Evolutionary conservation across 1,284 basidiomycete genomes (phyloP), one percentile per base, ranked within the genome.

Genomic region (Leccinum pseudoinsigne): DNA sequence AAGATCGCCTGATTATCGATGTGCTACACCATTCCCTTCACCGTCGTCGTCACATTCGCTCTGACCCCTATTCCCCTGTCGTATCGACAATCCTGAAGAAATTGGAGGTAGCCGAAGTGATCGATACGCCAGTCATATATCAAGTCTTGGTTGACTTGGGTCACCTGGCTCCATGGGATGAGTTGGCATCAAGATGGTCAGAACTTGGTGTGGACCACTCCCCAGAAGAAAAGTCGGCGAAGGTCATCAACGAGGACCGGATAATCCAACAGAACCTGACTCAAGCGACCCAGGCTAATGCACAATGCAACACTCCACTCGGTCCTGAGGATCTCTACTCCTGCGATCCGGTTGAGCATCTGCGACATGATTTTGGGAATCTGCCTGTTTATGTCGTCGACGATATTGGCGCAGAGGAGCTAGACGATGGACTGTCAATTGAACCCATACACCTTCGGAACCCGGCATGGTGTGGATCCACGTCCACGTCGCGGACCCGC

Each of bases 341-440:
- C 3, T 69, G 71, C 1, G 91, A 93, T 69, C 81, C 84, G 0
- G 77, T 87, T 36, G 88, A 88, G 34, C 76, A 82, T 23, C 74
- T 94, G 2, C 89, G 95, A 5, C 87, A 93, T 70, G 97, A 98
- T 76, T 98, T 95, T 74, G 92, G 92, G 11, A 70, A 87, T 64
- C 76, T 92, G 61, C 87, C 87, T 0, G 94, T 95, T 1, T 98
- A 90, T 75, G 92, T 98, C 18, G 90, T 99, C 61, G 97, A 99
- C 73, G 93, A 95, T 68, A 72, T 81, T 0, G 74, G 71, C 5
- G 96, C 97, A 0, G 79, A 90, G 68, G 97, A 99, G 75, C 84
- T 99, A 31, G 97, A 99, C 71, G 97, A 99, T 74, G 97, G 95
- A 1, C 73, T 99, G 40, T 97, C 95, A 0, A 73, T 98, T 56